phyloP scores from a whole-genome alignment of 345 rosid species.

The Pugionium cornutum region DNA sequence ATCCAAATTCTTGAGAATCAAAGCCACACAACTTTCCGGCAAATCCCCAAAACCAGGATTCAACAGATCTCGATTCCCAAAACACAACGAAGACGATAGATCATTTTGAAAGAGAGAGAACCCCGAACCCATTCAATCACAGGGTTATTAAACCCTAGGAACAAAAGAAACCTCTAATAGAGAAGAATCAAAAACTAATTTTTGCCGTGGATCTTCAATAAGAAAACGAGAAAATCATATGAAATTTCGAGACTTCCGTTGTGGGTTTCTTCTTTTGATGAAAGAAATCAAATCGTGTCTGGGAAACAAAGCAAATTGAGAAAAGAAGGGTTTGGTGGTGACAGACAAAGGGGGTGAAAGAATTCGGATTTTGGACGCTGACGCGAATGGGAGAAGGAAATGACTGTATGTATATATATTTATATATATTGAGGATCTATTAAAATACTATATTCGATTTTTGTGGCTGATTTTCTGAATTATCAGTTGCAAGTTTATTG shows the following conservation, averaged over 20 bases:
- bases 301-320: conserved; percentile 21
- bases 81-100: conserved; percentile 26
- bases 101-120: conserved; percentile 45
- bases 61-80: conserved; percentile 25
- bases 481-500: neutral
- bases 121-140: conserved; percentile 61
- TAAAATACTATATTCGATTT: neutral
- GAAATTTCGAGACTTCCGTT: conserved; percentile 25
- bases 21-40: conserved; percentile 85
- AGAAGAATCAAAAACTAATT: neutral
- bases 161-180: too few species aligned
- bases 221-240: neutral
- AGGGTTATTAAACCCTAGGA: conserved; percentile 5
- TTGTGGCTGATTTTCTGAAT: neutral
- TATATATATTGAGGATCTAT: neutral
- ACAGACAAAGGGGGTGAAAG: conserved; percentile 18
- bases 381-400: conserved; percentile 20
- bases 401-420: conserved; percentile 9
- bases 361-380: conserved; percentile 28
- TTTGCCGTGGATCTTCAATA: conserved; percentile 7
- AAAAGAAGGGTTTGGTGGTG: conserved; percentile 39
- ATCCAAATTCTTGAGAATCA: conserved; percentile 59
- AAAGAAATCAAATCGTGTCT: conserved; percentile 14
- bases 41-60: conserved; percentile 66
- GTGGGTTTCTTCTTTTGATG: conserved; percentile 21